Evolutionary conservation across 441 rosid species (phyloP), one percentile per base, ranked within the genome.

Genomic region (Erodium moschatum): DNA sequence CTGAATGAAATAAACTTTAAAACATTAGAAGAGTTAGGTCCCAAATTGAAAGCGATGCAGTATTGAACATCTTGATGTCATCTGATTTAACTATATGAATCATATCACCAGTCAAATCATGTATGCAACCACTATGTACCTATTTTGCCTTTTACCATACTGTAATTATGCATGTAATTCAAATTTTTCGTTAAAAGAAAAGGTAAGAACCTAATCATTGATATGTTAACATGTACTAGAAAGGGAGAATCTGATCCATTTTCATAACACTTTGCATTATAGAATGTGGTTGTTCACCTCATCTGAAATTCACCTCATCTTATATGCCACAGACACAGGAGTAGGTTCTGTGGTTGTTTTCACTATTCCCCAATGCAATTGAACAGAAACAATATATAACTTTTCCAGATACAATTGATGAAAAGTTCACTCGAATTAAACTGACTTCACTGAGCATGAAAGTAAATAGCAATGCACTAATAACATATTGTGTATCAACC

Each of bases 1-100:
- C 99, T 96, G 80, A 62, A 13, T 3, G 10, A 64, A 64, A 31
- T 42, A 16, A 64, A n/a, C 13, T 3, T 60, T 12, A 21, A 5
- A 21, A 60, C 15, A 60, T 60, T 10, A 3, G 13, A 60, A 60
- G 64, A 60, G 31, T 10, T 60, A 20, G 6, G n/a, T 16, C 64
- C 64, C 29, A 60, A 11, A 60, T 58, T 10, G 20, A 58, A 19
- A 58, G 12, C 64, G 10, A 58, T 10, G 13, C 13, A 58, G 7
- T 20, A 6, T 58, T 3, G 7, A 58, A 58, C 64, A 58, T 18
- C 64, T 8, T 19, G 13, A 19, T 11, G 29, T 58, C 64, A 58
- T 58, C 64, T 20, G 64, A 58, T 58, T 58, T 19, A 19, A 21
- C 13, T 58, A 20, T 16, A 54, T 6, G 61, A 18, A 54, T 20